Conservation (phyloP, 2,329 filamentous ascomycete genomes). For the Myriosclerotinia scirpicola region DNA sequence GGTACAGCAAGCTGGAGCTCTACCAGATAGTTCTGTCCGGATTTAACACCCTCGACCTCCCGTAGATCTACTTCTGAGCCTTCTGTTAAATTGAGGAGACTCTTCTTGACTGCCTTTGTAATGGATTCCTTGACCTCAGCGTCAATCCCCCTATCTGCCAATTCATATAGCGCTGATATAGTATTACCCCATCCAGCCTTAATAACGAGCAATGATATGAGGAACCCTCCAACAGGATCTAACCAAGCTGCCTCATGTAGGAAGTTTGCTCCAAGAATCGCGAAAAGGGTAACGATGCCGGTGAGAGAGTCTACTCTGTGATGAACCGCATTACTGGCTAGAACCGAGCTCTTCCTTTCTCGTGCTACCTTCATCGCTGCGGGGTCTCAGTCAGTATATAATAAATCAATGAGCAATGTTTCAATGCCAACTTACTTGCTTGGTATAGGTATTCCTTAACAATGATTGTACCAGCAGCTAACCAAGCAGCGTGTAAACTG, state of each 20-base stretch:
- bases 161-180: slow-evolving; percentile 74
- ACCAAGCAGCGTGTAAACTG: slow-evolving; percentile 91
- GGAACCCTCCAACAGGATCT: slow-evolving; percentile 86
- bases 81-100: slow-evolving; percentile 54
- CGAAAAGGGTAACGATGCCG: slow-evolving; percentile 85
- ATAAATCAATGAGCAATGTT: slow-evolving; percentile 2
- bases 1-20: slow-evolving; percentile 86
- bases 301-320: slow-evolving; percentile 96
- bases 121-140: slow-evolving; percentile 76
- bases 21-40: slow-evolving; percentile 92
- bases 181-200: slow-evolving; percentile 89
- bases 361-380: slow-evolving; percentile 91
- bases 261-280: slow-evolving; percentile 86
- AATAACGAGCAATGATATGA: slow-evolving; percentile 93
- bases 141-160: slow-evolving; percentile 89
- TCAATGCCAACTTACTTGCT: slow-evolving; percentile 69
- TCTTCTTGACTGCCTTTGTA: slow-evolving; percentile 61
- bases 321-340: slow-evolving; percentile 94
- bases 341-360: slow-evolving; percentile 91
- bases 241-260: slow-evolving; percentile 85
- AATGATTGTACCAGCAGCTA: slow-evolving; percentile 84
- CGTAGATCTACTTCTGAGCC: slow-evolving; percentile 66
- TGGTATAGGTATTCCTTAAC: slow-evolving; percentile 97
- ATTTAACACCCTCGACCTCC: slow-evolving; percentile 86
- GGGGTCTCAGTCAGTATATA: slow-evolving; percentile 31